These are phyloP conservation scores for Coniophora puteana DNA, from an alignment of 1,284 basidiomycete genomes.

Conservation along the genomic window DNA sequence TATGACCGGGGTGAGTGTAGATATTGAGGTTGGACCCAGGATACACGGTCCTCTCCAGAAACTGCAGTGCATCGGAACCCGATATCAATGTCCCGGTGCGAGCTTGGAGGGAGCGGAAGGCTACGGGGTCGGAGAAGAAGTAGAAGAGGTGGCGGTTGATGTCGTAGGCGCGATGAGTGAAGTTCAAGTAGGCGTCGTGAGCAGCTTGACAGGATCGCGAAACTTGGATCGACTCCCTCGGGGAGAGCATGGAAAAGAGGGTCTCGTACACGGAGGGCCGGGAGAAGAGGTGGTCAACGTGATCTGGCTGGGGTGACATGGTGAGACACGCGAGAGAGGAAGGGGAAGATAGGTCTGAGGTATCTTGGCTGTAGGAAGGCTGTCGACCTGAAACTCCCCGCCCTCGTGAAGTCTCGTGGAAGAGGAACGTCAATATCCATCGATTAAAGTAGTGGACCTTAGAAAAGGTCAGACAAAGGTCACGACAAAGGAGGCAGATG, in stretches of 20 bases:
- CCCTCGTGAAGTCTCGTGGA: too few species aligned
- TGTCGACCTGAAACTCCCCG: too few species aligned
- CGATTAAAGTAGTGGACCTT: too few species aligned
- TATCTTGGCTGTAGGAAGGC: too few species aligned
- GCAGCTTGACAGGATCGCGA: conserved; percentile 5
- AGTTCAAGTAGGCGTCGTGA: conserved; percentile 1
- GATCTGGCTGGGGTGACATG: too few species aligned
- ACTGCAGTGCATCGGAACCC: conserved; percentile 43
- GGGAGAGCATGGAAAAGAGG: conserved; percentile 7
- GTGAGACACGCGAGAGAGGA: too few species aligned
- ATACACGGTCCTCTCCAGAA: conserved; percentile 37
- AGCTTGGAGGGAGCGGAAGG: conserved; percentile 37
- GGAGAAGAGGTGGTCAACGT: too few species aligned
- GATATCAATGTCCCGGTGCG: conserved; percentile 38
- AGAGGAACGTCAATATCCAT: too few species aligned
- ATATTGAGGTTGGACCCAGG: conserved; percentile 41
- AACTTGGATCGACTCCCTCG: conserved; percentile 1
- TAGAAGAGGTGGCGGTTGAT: conserved; percentile 7
- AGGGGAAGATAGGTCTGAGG: too few species aligned
- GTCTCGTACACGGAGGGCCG: conserved; percentile 8
- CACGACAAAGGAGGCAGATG: too few species aligned
- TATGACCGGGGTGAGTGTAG: conserved; percentile 27
- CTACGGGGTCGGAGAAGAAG: conserved; percentile 17
- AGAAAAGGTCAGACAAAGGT: too few species aligned
- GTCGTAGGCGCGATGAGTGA: conserved; percentile 5